phyloP scores from a whole-genome alignment of 441 rosid species.

The Bruguiera hainesii region DNA sequence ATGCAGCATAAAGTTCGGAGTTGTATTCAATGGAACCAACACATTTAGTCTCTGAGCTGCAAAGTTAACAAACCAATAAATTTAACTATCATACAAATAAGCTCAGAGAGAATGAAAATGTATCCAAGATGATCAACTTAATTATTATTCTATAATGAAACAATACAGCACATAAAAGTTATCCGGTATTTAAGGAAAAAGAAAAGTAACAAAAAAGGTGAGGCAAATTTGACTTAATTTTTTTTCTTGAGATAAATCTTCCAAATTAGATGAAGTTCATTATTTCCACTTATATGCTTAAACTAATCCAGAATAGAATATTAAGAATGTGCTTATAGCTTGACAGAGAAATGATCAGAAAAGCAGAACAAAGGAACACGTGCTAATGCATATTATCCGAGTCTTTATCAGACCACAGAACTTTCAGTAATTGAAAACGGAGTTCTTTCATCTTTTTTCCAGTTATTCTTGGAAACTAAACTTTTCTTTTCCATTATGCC shows the following conservation, averaged over 20 bases:
- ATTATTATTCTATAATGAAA: background rate
- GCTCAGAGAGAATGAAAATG: background rate
- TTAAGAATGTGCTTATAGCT: background rate
- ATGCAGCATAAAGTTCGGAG: slow-evolving; percentile 37
- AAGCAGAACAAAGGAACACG: background rate
- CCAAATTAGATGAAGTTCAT: too few relatives aligned
- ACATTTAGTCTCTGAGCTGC: slow-evolving; percentile 31
- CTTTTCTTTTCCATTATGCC: background rate
- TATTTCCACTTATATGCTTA: background rate
- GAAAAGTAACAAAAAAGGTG: background rate
- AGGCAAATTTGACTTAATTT: too few relatives aligned
- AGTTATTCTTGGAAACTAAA: background rate
- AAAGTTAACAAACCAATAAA: slow-evolving; percentile 12
- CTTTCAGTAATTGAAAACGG: too few relatives aligned
- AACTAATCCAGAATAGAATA: background rate
- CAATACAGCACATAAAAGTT: too few relatives aligned
- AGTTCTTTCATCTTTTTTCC: background rate
- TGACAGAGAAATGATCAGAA: background rate
- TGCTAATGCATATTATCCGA: background rate
- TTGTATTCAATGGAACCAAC: slow-evolving; percentile 23
- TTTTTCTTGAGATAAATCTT: too few relatives aligned
- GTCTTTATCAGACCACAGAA: background rate
- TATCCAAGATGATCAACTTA: background rate
- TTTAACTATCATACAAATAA: background rate
- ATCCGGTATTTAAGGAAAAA: background rate